Percentiles rank a stretch among this genome's conserved stretches.
phyloP scores from a whole-genome alignment of 1,284 basidiomycete genomes.

The Cerioporus squamosus region DNA sequence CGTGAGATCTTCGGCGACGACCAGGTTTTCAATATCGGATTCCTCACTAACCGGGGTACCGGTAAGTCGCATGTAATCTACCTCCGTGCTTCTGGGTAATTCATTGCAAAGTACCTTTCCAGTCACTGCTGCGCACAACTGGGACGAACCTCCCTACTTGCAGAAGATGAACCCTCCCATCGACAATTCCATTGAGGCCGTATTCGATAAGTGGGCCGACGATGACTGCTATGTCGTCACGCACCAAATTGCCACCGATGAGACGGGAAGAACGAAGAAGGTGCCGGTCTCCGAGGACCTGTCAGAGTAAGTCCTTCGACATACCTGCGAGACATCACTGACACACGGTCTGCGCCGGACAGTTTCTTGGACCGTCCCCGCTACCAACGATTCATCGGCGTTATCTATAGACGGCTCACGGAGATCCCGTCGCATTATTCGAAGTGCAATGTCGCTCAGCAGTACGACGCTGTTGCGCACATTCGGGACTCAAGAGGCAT shows the following conservation, averaged over 20 bases:
- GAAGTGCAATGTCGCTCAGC: conserved; percentile 30
- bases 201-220: conserved; percentile 26
- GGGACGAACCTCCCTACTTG: conserved; percentile 33
- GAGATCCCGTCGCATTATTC: conserved; percentile 34
- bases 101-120: not conserved
- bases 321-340: not conserved
- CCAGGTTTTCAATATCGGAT: conserved; percentile 34
- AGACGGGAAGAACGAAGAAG: conserved; percentile 25
- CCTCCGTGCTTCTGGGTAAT: not conserved
- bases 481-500: conserved; percentile 29
- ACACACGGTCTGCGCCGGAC: not conserved
- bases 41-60: conserved; percentile 32
- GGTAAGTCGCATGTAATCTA: conserved; percentile 11
- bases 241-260: conserved; percentile 24
- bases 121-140: conserved; percentile 34
- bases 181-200: conserved; percentile 27
- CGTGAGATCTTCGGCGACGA: conserved; percentile 33
- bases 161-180: conserved; percentile 31
- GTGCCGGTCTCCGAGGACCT: conserved; percentile 25
- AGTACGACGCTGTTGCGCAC: conserved; percentile 31
- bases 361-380: conserved; percentile 31
- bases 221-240: conserved; percentile 29
- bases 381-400: conserved; percentile 34
- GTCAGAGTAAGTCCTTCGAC: conserved; percentile 22
- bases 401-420: conserved; percentile 32